Base-by-base conservation (phyloP, 176 grass and related monocot genomes). In the Paspalum notatum region DNA sequence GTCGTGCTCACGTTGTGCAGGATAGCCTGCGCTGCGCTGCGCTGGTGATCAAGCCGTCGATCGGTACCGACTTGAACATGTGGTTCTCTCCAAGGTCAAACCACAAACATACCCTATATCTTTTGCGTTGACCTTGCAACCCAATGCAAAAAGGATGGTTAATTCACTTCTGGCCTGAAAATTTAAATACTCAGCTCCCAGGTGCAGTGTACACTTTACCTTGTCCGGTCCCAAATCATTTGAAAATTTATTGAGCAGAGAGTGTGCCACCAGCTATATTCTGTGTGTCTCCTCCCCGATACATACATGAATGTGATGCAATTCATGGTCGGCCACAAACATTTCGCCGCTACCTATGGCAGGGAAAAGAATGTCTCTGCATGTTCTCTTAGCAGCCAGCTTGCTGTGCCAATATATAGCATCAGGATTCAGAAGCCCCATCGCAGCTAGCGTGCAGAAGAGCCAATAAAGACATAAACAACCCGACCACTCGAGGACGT, bases 261-360 rank as follows among this genome's bases (percentile, higher is more conserved):
- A 12, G 38, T 25, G 22, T 26, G 20, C 65, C 10, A 12, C 5
- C 11, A 75, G 32, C 50, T 75, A 54, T 3, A 74, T 13, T 8
- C 0, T 4, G 51, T 43, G 5, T 43, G 11, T 61, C 42, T 56
- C 6, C 53, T 62, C 32, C 12, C 1, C 40, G 41, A 56, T 26
- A n/a, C n/a, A n/a, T n/a, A 21, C 49, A 64, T 14, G 57, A 4
- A 27, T 27, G 39, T 43, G 68, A 61, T 68, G 79, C 64, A 13
- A 15, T 46, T 68, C 4, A 46, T 74, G 75, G 68, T 55, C 18
- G 22, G 9, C 69, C 86, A 88, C 65, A 74, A 88, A 77, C 72
- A 71, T 6, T 41, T 20, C 11, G 21, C 12, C 21, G 2, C 3
- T 32, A n/a, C n/a, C n/a, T n/a, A n/a, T 27, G 10, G 4, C 41